phyloP scores from a whole-genome alignment of 2,329 filamentous ascomycete species.

The Mycocentrospora acerina region DNA sequence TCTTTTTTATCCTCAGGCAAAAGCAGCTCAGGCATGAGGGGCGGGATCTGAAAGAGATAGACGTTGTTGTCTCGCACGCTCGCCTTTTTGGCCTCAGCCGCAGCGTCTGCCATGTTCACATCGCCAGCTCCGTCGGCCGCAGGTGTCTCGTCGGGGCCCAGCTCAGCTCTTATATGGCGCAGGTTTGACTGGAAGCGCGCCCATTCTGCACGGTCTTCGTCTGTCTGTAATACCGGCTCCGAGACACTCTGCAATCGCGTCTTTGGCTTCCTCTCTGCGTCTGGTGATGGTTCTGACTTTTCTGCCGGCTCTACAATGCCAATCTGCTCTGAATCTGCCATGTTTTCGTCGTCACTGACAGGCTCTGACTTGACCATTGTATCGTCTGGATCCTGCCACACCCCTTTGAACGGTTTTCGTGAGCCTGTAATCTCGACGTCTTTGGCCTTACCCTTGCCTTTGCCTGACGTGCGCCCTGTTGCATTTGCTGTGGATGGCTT shows the following conservation, averaged over 20 bases:
- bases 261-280: conserved; percentile 33
- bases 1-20: conserved; percentile 41
- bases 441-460: conserved; percentile 45
- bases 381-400: conserved; percentile 47
- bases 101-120: conserved; percentile 36
- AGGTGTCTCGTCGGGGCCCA: conserved; percentile 41
- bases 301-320: conserved; percentile 18
- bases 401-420: conserved; percentile 47
- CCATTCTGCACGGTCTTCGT: conserved; percentile 55
- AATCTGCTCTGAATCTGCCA: conserved; percentile 31
- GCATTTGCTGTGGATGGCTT: conserved; percentile 16
- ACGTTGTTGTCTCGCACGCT: conserved; percentile 54
- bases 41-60: conserved; percentile 66
- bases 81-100: conserved; percentile 16
- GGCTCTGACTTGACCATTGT: conserved; percentile 57
- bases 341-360: conserved; percentile 48
- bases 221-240: conserved; percentile 52
- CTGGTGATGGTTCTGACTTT: conserved; percentile 37
- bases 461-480: conserved; percentile 23
- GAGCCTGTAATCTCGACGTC: conserved; percentile 47
- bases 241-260: conserved; percentile 16
- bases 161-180: conserved; percentile 49
- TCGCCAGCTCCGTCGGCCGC: conserved; percentile 46
- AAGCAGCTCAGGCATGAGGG: conserved; percentile 59
- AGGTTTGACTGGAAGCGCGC: conserved; percentile 51